Evolutionary conservation across 2,329 filamentous ascomycete species (phyloP).

Genomic region (Aspergillus jensenii): DNA sequence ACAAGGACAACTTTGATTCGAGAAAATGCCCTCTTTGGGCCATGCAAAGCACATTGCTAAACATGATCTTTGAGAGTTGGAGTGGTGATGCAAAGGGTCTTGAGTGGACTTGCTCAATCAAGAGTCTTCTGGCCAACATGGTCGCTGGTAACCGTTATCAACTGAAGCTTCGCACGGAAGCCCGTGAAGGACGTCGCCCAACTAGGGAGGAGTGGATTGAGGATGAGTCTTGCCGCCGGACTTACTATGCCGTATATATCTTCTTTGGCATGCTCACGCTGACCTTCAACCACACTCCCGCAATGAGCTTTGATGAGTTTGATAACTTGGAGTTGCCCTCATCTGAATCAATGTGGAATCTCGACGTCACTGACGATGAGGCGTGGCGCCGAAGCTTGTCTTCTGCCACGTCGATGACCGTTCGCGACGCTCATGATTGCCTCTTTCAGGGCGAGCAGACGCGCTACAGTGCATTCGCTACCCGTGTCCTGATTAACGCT

Average conservation of each 20-base stretch:
- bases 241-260: conserved; percentile 98
- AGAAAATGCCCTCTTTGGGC: conserved; percentile 97
- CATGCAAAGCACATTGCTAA: conserved; percentile 93
- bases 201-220: conserved; percentile 91
- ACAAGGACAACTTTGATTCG: conserved; percentile 98
- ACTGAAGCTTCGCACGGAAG: conserved; percentile 87
- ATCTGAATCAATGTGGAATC: conserved; percentile 91
- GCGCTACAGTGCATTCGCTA: conserved; percentile 93
- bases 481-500: conserved; percentile 97
- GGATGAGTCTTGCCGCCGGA: conserved; percentile 92
- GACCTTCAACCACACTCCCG: conserved; percentile 96
- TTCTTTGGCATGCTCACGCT: conserved; percentile 95
- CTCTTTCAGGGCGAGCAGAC: conserved; percentile 90
- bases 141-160: conserved; percentile 96
- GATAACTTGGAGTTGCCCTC: conserved; percentile 90
- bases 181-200: conserved; percentile 72
- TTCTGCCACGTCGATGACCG: conserved; percentile 73
- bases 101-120: conserved; percentile 98
- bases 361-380: conserved; percentile 73
- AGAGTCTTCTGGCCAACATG: conserved; percentile 97
- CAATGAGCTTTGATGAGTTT: conserved; percentile 97
- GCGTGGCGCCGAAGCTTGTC: conserved; percentile 80
- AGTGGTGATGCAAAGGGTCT: conserved; percentile 96
- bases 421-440: conserved; percentile 91
- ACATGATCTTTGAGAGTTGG: conserved; percentile 99